Evolutionary conservation across 495 filamentous ascomycete genomes (phyloP), one percentile per base, ranked within the genome.

Genomic region (Hypomontagnella monticulosa): DNA sequence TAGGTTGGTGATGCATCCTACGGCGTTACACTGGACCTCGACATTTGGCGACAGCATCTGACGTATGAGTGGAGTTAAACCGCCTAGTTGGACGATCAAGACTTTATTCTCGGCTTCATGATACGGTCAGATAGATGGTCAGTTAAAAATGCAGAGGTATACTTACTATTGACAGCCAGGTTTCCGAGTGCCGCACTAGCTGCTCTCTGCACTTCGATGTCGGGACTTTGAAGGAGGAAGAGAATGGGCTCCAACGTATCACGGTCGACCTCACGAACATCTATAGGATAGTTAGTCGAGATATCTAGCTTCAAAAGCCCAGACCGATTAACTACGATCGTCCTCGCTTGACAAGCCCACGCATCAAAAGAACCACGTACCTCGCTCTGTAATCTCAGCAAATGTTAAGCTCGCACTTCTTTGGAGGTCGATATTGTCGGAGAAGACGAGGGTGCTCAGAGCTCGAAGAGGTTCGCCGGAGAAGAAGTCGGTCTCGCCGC

Each of bases 41-140:
- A 99, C 95, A 69, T 99, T 99, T n/a, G 89, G 87, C 38, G 94
- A 97, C 83, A 93, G 93, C 95, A 99, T 99, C 77, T 98, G 96
- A 46, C 91, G 89, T 79, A 99, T 99, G 50, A 99, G 85, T 51
- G 96, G 95, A 38, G 86, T 85, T 66, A 99, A 85, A 33, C 95
- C 95, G 69, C 93, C 93, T 10, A 99, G 87, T 41, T 89, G 84
- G 61, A 99, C 95, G 61, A 99, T 98, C 70, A 92, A 80, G 67
- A 98, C 93, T 74, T 99, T 99, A 83, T 99, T 99, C 70, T 97
- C 93, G 67, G 89, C 95, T 97, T 90, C 85, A 71, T 46, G 66
- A 12, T 30, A 53, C 38, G 38, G 36, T 57, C 16, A 53, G 46
- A 15, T 11, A 43, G n/a, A 46, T 14, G 14, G 23, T n/a, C 46